Base-by-base conservation (phyloP, 169 alveolate species). In the Plasmodium ovale region DNA sequence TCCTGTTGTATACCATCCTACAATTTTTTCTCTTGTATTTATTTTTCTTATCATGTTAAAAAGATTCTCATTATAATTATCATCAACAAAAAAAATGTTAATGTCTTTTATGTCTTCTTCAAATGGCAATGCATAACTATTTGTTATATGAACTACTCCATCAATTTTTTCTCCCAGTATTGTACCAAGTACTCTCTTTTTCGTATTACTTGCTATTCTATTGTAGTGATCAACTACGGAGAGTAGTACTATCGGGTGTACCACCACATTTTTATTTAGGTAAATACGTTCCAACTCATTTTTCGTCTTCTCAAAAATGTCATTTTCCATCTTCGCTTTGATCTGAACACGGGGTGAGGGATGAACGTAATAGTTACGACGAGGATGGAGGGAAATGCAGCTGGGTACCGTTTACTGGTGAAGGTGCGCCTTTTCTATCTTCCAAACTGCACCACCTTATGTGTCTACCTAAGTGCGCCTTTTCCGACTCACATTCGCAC, bases 1-100 rank as follows among this genome's bases (percentile, higher is more conserved):
- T 6, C 99, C 99, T 42, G 99, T 97, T 31, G 99, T 95, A 93
- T 99, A 99, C 99, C 99, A 99, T 9, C 99, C 99, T 21, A 99
- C 96, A 37, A 99, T 97, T 93, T 96, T 95, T 92, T 99, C 99
- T 89, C 96, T 96, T 5, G 98, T 95, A 89, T 97, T 97, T 19
- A 96, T 98, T 94, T 97, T 97, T 87, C 97, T 98, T 95, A 98
- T 98, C 99, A 99, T 98, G 77, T 92, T 95, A 91, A 95, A 98
- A 97, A 98, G 97, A 58, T 95, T 94, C 87, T 99, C 99, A 87
- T 97, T 99, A 90, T 97, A 99, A 91, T 97, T 97, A 91, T 98
- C 99, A 89, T 99, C 99, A 21, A 99, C 92, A 91, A 94, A 99
- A 99, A 99, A 99, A 19, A 99, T 98, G 89, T 96, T 96, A 0